Percentiles rank a stretch among this genome's conserved stretches.
Conservation (phyloP, 352 stramenopile genomes). For the Pythium plurisporium region DNA sequence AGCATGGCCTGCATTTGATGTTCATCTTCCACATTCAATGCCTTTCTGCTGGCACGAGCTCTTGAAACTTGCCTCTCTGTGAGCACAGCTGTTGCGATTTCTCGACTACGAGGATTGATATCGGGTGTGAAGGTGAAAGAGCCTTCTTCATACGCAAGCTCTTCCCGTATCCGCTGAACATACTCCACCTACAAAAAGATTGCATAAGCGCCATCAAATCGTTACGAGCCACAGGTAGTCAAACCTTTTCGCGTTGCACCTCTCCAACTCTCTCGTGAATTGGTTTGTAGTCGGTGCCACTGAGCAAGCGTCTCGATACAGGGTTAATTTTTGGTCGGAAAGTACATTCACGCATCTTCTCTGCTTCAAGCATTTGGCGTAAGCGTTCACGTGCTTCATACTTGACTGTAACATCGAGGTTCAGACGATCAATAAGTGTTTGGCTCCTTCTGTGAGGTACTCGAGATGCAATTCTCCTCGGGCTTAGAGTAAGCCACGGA, state of each 20-base stretch:
- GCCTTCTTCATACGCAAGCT: conserved; percentile 36
- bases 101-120: conserved; percentile 66
- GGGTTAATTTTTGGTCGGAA: conserved; percentile 68
- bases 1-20: conserved; percentile 1
- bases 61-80: conserved; percentile 23
- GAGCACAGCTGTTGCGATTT: conserved; percentile 47
- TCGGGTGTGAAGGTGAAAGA: conserved; percentile 39
- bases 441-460: conserved; percentile 13
- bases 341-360: conserved; percentile 51
- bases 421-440: conserved; percentile 49
- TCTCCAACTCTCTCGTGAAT: conserved; percentile 61
- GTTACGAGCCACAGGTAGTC: too few species aligned
- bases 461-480: conserved; percentile 14
- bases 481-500: conserved; percentile 60
- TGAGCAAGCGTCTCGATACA: conserved; percentile 35
- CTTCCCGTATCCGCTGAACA: conserved; percentile 43
- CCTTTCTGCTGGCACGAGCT: neutral
- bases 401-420: conserved; percentile 49
- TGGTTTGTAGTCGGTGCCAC: conserved; percentile 48
- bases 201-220: neutral
- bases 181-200: conserved; percentile 28
- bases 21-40: conserved; percentile 14
- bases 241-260: conserved; percentile 65
- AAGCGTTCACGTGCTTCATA: conserved; percentile 56
- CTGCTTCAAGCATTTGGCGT: conserved; percentile 42